Evolutionary conservation across 2,329 filamentous ascomycete species (phyloP).

Genomic region (Trichoderma koningii): DNA sequence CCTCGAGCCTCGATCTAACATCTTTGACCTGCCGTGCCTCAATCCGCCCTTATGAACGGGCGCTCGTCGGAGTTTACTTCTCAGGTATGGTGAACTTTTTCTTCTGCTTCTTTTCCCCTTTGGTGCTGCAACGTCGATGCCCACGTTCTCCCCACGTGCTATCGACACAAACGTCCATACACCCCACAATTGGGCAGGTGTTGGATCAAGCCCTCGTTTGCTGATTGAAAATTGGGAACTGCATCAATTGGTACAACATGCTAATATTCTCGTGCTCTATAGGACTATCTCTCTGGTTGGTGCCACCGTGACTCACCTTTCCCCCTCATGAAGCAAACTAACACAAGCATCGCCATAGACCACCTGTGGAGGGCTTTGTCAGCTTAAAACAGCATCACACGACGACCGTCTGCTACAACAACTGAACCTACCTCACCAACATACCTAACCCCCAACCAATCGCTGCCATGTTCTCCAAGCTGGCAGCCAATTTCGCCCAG

Average conservation of each 20-base stretch:
- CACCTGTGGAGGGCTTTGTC: constrained; percentile 48
- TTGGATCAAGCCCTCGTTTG: background rate
- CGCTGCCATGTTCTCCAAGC: constrained; percentile 61
- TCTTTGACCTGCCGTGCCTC: constrained; percentile 33
- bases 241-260: background rate
- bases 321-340: constrained; percentile 35
- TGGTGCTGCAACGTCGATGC: background rate
- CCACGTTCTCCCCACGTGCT: constrained; percentile 6
- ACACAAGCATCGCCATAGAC: constrained; percentile 37
- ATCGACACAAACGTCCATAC: background rate
- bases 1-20: constrained; percentile 27
- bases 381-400: constrained; percentile 32
- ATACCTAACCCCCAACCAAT: background rate
- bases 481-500: constrained; percentile 56
- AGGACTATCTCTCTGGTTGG: constrained; percentile 79
- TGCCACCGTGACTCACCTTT: constrained; percentile 45
- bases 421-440: background rate
- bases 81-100: constrained; percentile 59
- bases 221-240: background rate
- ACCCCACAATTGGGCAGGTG: background rate
- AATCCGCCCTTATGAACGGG: constrained; percentile 80
- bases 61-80: constrained; percentile 83
- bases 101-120: background rate
- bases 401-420: constrained; percentile 3
- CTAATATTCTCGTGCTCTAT: constrained; percentile 29